Base-by-base conservation (phyloP, 2,329 filamentous ascomycete species). In the Teratosphaeria pseudoeucalypti region DNA sequence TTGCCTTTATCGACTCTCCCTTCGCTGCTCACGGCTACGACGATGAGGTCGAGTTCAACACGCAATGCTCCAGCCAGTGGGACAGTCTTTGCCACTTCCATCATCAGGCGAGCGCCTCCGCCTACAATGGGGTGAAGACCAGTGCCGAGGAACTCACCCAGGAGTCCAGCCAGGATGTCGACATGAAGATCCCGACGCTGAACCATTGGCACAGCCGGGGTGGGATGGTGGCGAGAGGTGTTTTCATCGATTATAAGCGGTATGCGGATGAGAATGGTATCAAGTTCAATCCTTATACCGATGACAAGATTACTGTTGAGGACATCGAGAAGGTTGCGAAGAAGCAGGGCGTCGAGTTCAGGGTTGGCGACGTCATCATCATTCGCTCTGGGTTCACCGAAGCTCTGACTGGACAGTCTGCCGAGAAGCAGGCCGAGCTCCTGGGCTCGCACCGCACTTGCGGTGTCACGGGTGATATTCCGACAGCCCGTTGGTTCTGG, bases 191-290 rank as follows among this genome's bases (percentile, higher is more conserved):
- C 6, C 70, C 70, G 6, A 72, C 70, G 9, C 59, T 72, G 14
- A 66, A 72, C 54, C 68, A 82, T 64, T 83, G 80, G 81, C 79
- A 82, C 62, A 63, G 72, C 2, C 72, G 73, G 1, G 82, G 81
- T 32, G 81, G 80, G 2, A 65, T 84, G 10, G 80, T 81, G 3
- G 81, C 76, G 0, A 75, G 83, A 2, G 83, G 81, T 5, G 79
- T 85, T 0, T 72, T 86, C 23, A 74, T 85, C 56, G 83, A 85
- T 67, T 84, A 79, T 58, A 76, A 75, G 56, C 64, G 71, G 10
- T 89, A 85, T 79, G 84, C 85, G 1, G 76, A 77, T 19, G 73
- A 74, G 43, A 78, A 84, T 54, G 79, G 78, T 37, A 80, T 86
- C 57, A 66, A 76, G 55, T 83, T 83, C 43, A 79, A 86, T 60